Evolutionary conservation across 768 basidiomycete genomes (phyloP).

Genomic region (Asterophora lycoperdoides): DNA sequence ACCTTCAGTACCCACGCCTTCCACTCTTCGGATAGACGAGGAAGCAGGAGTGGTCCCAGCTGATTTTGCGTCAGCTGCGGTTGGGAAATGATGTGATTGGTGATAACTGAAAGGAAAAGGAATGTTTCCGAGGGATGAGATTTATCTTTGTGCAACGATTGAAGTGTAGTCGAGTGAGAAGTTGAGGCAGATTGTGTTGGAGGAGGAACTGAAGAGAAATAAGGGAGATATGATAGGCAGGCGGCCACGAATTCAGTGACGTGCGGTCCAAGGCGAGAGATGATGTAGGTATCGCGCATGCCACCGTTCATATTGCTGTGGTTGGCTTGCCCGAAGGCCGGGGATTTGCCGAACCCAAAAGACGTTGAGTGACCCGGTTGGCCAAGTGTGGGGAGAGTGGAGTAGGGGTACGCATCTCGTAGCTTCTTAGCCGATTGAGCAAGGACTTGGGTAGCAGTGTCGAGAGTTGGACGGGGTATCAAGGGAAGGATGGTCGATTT

Average conservation of each 20-base stretch:
- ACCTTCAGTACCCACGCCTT: constrained; percentile 69
- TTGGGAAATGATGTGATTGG: constrained; percentile 62
- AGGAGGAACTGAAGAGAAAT: constrained; percentile 62
- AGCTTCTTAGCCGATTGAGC: constrained; percentile 67
- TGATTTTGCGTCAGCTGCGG: constrained; percentile 61
- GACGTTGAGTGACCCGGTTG: constrained; percentile 21
- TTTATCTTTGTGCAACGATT: constrained; percentile 57
- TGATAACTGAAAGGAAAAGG: constrained; percentile 63
- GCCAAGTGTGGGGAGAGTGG: constrained; percentile 39
- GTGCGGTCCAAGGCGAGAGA: constrained; percentile 69
- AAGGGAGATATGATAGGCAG: constrained; percentile 78
- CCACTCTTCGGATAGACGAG: constrained; percentile 73
- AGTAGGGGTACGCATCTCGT: constrained; percentile 81
- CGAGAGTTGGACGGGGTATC: constrained; percentile 81
- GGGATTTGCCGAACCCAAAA: constrained; percentile 31
- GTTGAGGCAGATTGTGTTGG: constrained; percentile 21
- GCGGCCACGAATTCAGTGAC: constrained; percentile 74
- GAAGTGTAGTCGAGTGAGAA: constrained; percentile 40
- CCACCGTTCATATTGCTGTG: constrained; percentile 35
- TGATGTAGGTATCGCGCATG: constrained; percentile 80
- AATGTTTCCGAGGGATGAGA: constrained; percentile 74
- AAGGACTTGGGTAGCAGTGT: constrained; percentile 66
- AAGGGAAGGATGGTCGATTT: constrained; percentile 70
- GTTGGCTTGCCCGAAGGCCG: constrained; percentile 17
- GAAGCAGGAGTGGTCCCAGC: constrained; percentile 53